phyloP scores from a whole-genome alignment of 805 yeast species.

The Suhomyces vadensis region DNA sequence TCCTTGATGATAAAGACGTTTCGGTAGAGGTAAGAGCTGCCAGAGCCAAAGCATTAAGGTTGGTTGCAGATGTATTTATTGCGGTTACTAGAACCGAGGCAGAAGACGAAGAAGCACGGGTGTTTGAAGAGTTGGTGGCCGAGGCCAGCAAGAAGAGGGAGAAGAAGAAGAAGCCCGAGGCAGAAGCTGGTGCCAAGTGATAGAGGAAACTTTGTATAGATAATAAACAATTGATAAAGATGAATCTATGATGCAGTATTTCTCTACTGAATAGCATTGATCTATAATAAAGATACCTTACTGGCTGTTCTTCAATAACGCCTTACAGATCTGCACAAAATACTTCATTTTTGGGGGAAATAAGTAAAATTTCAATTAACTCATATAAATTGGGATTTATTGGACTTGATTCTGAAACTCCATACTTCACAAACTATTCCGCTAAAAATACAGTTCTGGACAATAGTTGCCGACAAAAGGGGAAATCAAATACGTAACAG shows the following conservation, averaged over 20 bases:
- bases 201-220: not conserved
- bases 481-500: too few species aligned
- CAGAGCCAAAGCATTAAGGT: slow-evolving; percentile 62
- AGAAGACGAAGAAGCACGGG: slow-evolving; percentile 74
- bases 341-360: too few species aligned
- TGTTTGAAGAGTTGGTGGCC: slow-evolving; percentile 70
- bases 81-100: slow-evolving; percentile 60
- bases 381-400: too few species aligned
- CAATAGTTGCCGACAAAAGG: too few species aligned
- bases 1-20: slow-evolving; percentile 58
- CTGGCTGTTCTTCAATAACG: too few species aligned
- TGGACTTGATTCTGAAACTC: too few species aligned
- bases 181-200: not conserved
- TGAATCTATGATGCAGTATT: not conserved
- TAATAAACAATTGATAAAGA: not conserved
- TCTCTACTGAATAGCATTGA: too few species aligned
- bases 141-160: slow-evolving; percentile 46
- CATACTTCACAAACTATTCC: too few species aligned
- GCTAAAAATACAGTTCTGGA: too few species aligned
- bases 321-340: too few species aligned
- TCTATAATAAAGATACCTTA: too few species aligned
- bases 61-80: slow-evolving; percentile 65
- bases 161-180: slow-evolving; percentile 23
- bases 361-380: too few species aligned
- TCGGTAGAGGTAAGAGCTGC: slow-evolving; percentile 47